These are phyloP conservation scores for Cordyceps militaris DNA, from an alignment of 2,329 filamentous ascomycete species.

Conservation along the genomic window DNA sequence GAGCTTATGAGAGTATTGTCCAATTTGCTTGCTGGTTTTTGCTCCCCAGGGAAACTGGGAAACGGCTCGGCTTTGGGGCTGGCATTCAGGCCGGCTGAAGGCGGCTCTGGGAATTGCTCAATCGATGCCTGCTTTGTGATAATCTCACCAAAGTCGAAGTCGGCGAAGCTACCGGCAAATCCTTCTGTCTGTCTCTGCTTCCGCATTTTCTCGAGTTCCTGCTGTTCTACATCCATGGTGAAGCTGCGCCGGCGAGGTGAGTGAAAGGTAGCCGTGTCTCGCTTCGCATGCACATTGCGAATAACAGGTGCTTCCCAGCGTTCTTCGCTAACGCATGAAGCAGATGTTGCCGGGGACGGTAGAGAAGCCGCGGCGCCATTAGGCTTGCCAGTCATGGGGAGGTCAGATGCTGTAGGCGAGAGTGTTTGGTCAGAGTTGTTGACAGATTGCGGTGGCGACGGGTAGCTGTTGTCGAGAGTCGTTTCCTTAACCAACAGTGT, in stretches of 20 bases:
- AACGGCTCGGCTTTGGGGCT: not conserved
- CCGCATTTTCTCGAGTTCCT: slow-evolving; percentile 18
- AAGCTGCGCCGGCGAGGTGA: slow-evolving; percentile 41
- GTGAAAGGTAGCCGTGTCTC: slow-evolving; percentile 43
- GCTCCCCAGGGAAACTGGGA: not conserved
- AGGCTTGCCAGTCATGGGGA: slow-evolving; percentile 5
- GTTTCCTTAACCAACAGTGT: not conserved
- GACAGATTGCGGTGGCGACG: slow-evolving; percentile 33
- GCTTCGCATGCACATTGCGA: slow-evolving; percentile 41
- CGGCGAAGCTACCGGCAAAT: slow-evolving; percentile 31
- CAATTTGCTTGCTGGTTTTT: not conserved
- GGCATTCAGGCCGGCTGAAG: not conserved
- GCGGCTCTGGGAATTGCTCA: slow-evolving; percentile 6
- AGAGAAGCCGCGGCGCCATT: slow-evolving; percentile 25
- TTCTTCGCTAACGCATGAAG: slow-evolving; percentile 35
- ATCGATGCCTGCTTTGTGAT: slow-evolving; percentile 18
- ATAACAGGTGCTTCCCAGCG: slow-evolving; percentile 35
- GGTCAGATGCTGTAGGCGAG: slow-evolving; percentile 13
- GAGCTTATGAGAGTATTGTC: not conserved
- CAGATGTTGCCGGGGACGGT: slow-evolving; percentile 37
- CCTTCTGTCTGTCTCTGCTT: slow-evolving; percentile 23
- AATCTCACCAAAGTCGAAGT: slow-evolving; percentile 31
- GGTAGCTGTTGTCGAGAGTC: slow-evolving; percentile 22
- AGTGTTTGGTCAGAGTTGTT: slow-evolving; percentile 21
- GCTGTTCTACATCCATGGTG: slow-evolving; percentile 39